Evolutionary conservation across 169 alveolate genomes (phyloP).

Genomic region (Plasmodium cynomolgi): DNA sequence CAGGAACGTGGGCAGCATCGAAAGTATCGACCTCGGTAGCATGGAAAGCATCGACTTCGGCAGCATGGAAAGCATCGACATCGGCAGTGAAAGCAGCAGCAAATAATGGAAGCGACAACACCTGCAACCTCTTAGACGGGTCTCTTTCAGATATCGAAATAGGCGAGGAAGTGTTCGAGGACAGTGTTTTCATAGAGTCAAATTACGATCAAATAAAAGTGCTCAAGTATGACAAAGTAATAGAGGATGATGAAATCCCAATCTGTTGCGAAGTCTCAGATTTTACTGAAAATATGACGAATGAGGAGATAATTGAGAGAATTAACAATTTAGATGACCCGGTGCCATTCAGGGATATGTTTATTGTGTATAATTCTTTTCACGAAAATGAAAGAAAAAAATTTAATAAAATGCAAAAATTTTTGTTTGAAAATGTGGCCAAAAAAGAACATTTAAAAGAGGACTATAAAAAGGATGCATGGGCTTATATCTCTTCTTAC

Average conservation of each 20-base stretch:
- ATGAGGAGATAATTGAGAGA: neutral
- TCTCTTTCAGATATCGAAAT: neutral
- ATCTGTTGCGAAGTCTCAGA: neutral
- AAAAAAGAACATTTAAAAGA: neutral
- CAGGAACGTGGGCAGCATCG: too few species aligned
- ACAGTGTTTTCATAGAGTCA: neutral
- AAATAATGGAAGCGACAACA: neutral
- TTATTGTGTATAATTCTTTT: slow-evolving; percentile 2
- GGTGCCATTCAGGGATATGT: neutral
- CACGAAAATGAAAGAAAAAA: neutral
- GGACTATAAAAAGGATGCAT: neutral
- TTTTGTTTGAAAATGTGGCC: neutral
- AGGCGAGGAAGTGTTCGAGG: neutral
- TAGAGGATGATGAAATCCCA: neutral
- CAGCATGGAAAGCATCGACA: neutral
- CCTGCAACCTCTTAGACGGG: neutral
- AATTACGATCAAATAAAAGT: neutral
- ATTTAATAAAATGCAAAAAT: neutral
- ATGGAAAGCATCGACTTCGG: too few species aligned
- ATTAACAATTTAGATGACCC: neutral
- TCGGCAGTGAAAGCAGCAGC: neutral
- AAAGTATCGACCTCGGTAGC: too few species aligned
- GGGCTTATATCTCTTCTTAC: neutral
- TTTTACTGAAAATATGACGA: neutral
- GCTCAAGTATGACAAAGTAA: neutral